phyloP scores from a whole-genome alignment of 2,329 filamentous ascomycete species.

The Epichloe sibirici region DNA sequence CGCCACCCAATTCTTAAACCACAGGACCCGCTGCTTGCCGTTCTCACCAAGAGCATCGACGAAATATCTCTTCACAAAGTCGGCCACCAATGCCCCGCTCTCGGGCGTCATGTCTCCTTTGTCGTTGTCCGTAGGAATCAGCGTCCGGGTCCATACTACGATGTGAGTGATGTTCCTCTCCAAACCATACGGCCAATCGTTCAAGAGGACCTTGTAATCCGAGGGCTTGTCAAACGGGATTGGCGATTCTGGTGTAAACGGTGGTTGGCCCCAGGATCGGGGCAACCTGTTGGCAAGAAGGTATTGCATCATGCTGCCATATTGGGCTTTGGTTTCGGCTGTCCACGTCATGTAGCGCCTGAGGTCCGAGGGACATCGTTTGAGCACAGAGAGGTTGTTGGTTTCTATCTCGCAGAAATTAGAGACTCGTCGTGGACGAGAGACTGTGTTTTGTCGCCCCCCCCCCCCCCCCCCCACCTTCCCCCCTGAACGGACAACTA shows the following conservation, averaged over 20 bases:
- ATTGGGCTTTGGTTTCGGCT: slow-evolving; percentile 52
- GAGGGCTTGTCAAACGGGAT: slow-evolving; percentile 40
- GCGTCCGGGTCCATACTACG: slow-evolving; percentile 83
- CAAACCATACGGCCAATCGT: slow-evolving; percentile 91
- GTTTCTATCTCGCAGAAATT: slow-evolving; percentile 20
- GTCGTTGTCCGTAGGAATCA: slow-evolving; percentile 55
- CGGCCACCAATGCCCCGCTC: slow-evolving; percentile 50
- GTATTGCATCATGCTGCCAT: slow-evolving; percentile 72
- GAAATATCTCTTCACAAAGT: slow-evolving; percentile 62
- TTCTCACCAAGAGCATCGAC: slow-evolving; percentile 38
- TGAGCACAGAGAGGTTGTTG: slow-evolving; percentile 60
- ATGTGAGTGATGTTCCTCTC: slow-evolving; percentile 58
- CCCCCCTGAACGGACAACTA: too few species aligned
- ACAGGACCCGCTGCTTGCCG: slow-evolving; percentile 47
- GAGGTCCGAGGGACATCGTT: slow-evolving; percentile 69
- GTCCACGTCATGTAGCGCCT: slow-evolving; percentile 71
- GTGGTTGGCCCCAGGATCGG: slow-evolving; percentile 49
- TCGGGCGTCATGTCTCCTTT: slow-evolving; percentile 62
- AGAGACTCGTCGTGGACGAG: neutral
- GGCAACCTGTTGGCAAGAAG: slow-evolving; percentile 61
- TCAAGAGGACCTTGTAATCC: slow-evolving; percentile 61
- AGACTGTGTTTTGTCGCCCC: neutral
- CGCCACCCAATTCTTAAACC: slow-evolving; percentile 91
- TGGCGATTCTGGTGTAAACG: slow-evolving; percentile 38
- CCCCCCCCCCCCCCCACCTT: too few species aligned